Evolutionary conservation across 768 basidiomycete genomes (phyloP), one percentile per base, ranked within the genome.

Genomic region (Auriscalpium microsporum): DNA sequence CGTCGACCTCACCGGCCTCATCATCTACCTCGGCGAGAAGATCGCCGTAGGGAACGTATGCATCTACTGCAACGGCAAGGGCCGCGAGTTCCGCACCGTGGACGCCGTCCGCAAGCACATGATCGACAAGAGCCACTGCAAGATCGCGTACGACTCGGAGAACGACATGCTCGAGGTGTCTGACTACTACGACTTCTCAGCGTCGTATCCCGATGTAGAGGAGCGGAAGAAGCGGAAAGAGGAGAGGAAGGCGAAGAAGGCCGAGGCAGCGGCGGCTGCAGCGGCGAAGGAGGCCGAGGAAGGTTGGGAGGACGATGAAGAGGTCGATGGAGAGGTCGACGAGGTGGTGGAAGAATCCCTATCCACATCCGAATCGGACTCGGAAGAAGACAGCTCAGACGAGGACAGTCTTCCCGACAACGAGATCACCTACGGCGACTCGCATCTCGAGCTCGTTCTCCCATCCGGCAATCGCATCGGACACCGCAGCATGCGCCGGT

Each of bases 101-200:
- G 87, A 92, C 4, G 95, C 94, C 0, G 94, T 91, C 5, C 77
- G 94, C 62, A 90, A 90, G 65, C 96, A 99, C 68, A 99, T 99
- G 96, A 58, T 82, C 42, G 94, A 94, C 75, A 98, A 98, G 73
- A 79, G 81, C 56, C 96, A 99, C 65, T 97, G 94, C 78, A 97
- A 96, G 72, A 83, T 99, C 60, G 87, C 90, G 0, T 98, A 95
- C 69, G 90, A 93, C 56, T 71, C 79, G 1, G 84, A 90, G 62
- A 66, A 73, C 40, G 92, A 97, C 65, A 80, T 84, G 44, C 80
- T 94, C 52, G 94, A 95, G 62, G 61, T 95, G 6, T 90, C 93
- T 0, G 94, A 97, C 62, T 97, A 77, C 67, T 99, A 98, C 72
- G 93, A 96, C 69, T 98, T 95, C 68, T 78, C 84, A 0, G 68